Base-by-base conservation (phyloP, 2,329 filamentous ascomycete genomes). In the Fusarium phyllophilum region DNA sequence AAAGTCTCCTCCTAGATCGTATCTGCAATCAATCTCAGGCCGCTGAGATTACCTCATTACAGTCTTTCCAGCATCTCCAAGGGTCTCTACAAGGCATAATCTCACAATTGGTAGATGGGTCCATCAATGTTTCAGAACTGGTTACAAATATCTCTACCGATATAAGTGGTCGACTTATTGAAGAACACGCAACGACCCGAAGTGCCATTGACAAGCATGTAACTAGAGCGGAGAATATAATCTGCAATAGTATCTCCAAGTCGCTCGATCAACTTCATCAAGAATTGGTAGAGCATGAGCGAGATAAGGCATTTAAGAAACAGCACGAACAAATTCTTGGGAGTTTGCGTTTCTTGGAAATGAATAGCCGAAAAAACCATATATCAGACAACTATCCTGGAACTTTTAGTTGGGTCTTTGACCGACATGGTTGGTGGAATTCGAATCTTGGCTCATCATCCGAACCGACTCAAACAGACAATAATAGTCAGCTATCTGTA, bases 101-200 rank as follows among this genome's bases (percentile, higher is more conserved):
- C 3, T 26, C 39, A 5, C n/a, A 57, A 4, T n/a, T 57, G 0
- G 39, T 2, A 6, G 0, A 57, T 0, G 54, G 39, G 2, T 22
- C 29, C 2, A 57, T 41, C 0, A 17, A 12, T 0, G 18, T 57
- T 5, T 45, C 39, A 12, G 39, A 45, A 3, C 31, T 57, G 9
- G 2, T 33, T 6, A 4, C 8, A 10, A 13, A 26, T 11, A 8
- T 22, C 36, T 55, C 39, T 5, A 4, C 14, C 6, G 3, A 12
- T 0, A 22, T 44, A 2, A 17, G 13, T 5, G 3, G 22, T 22
- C 18, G 29, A 6, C 1, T 44, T 3, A n/a, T 2, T 1, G 41
- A 45, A 6, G 31, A 57, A 8, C 54, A 57, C 5, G 6, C 11
- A 5, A 31, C 38, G 3, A 56, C 38, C 1, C 6, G 52, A 13